Percentiles rank a stretch among this genome's conserved stretches.
These are phyloP conservation scores for Dendrothele bispora DNA, from an alignment of 768 basidiomycete genomes.

Conservation along the genomic window DNA sequence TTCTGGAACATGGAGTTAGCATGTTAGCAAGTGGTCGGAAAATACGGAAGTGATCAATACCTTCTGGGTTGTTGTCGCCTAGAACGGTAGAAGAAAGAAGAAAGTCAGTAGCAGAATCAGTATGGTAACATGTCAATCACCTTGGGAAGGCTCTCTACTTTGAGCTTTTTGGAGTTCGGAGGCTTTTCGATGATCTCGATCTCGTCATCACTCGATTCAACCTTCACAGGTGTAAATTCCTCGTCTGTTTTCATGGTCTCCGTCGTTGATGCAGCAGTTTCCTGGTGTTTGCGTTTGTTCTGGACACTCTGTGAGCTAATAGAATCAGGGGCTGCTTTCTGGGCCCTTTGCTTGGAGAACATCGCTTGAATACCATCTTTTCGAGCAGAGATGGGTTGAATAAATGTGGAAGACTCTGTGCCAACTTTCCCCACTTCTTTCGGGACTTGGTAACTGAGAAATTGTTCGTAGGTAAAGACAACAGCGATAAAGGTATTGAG, in stretches of 20 bases:
- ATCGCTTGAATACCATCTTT: slow-evolving; percentile 87
- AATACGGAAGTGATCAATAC: too few relatives aligned
- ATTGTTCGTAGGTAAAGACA: background rate
- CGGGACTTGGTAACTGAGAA: slow-evolving; percentile 78
- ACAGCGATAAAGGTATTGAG: background rate
- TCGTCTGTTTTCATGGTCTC: background rate
- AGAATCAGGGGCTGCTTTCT: background rate
- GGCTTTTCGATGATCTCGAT: slow-evolving; percentile 5
- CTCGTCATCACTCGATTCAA: background rate
- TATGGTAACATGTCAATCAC: too few relatives aligned
- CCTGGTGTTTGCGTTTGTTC: slow-evolving; percentile 22
- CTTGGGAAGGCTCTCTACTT: too few relatives aligned
- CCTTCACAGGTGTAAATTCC: too few relatives aligned
- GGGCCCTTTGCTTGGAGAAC: slow-evolving; percentile 62
- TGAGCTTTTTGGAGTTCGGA: slow-evolving; percentile 7
- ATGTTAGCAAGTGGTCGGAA: too few relatives aligned
- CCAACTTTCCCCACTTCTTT: slow-evolving; percentile 92
- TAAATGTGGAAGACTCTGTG: slow-evolving; percentile 76
- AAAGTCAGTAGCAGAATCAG: too few relatives aligned
- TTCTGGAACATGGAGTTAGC: too few relatives aligned
- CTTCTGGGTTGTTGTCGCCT: too few relatives aligned
- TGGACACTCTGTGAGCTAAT: slow-evolving; percentile 9
- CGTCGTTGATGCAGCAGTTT: slow-evolving; percentile 6
- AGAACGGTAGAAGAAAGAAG: too few relatives aligned
- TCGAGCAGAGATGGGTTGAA: slow-evolving; percentile 74